These are phyloP conservation scores for Osmanthus fragrans DNA, from an alignment of 257 asterid genomes.

Conservation along the genomic window DNA sequence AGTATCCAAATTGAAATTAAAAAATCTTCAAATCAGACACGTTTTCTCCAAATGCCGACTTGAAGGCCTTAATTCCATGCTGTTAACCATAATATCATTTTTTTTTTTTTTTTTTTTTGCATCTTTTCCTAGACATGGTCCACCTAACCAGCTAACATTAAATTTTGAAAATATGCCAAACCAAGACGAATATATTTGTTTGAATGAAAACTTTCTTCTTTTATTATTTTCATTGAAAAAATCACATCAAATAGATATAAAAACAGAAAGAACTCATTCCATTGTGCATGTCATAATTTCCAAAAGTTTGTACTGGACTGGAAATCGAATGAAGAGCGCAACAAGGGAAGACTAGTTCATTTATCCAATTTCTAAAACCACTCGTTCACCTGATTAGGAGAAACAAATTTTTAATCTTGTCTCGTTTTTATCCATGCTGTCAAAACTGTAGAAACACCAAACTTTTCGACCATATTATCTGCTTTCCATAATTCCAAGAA, in stretches of 20 bases:
- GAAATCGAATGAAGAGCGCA: background rate
- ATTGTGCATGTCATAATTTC: background rate
- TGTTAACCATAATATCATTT: background rate
- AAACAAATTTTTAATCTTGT: background rate
- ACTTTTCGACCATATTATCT: background rate
- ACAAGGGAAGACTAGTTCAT: background rate
- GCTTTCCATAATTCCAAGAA: background rate
- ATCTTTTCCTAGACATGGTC: background rate
- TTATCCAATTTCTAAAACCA: background rate
- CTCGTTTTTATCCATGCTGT: background rate
- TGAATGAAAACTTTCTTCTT: background rate
- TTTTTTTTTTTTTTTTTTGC: too few relatives aligned
- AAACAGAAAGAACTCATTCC: background rate
- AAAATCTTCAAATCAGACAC: background rate
- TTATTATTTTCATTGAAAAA: background rate
- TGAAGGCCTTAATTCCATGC: background rate
- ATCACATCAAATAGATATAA: background rate
- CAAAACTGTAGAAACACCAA: background rate
- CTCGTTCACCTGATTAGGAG: background rate
- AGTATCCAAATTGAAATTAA: background rate
- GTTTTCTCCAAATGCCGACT: background rate
- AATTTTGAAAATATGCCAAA: background rate
- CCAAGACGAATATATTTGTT: background rate
- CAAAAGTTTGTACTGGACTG: background rate
- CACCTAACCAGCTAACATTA: background rate